Conservation (phyloP, 176 grass and related monocot species). For the Thinopyrum elongatum region DNA sequence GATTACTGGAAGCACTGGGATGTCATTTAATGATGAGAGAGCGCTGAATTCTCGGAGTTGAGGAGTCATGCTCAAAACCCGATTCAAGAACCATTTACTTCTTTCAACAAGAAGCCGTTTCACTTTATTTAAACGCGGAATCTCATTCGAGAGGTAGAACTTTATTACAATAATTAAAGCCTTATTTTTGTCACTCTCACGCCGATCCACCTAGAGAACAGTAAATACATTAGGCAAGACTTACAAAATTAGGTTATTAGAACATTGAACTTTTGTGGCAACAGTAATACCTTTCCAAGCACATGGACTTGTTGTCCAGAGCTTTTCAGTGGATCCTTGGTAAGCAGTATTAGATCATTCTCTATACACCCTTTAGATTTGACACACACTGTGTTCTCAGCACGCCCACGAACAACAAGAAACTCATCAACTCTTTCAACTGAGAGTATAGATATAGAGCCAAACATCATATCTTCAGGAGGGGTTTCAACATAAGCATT, state of each 20-base stretch:
- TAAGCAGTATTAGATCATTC: slow-evolving; percentile 94
- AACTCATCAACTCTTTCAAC: slow-evolving; percentile 99
- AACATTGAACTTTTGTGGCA: slow-evolving; percentile 22
- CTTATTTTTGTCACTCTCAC: slow-evolving; percentile 77
- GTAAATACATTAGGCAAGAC: slow-evolving; percentile 24
- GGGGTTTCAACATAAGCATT: slow-evolving; percentile 70
- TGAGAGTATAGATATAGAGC: slow-evolving; percentile 65
- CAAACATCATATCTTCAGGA: slow-evolving; percentile 69
- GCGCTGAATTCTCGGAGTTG: slow-evolving; percentile 92
- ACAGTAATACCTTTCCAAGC: slow-evolving; percentile 80
- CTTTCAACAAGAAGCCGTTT: slow-evolving; percentile 78
- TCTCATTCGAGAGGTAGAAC: slow-evolving; percentile 69
- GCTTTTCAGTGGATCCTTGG: slow-evolving; percentile 72
- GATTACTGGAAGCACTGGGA: slow-evolving; percentile 86
- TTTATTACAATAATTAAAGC: slow-evolving; percentile 69
- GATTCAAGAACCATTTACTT: slow-evolving; percentile 88
- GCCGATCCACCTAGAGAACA: slow-evolving; percentile 67
- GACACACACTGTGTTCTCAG: slow-evolving; percentile 54
- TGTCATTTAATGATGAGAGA: slow-evolving; percentile 81
- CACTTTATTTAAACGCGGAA: slow-evolving; percentile 73
- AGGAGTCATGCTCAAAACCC: slow-evolving; percentile 87
- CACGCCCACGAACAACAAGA: slow-evolving; percentile 72
- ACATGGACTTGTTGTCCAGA: slow-evolving; percentile 62
- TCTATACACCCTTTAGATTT: slow-evolving; percentile 65
- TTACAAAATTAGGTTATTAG: slow-evolving; percentile 23